Evolutionary conservation across 2,329 filamentous ascomycete species (phyloP).

Genomic region (Cercospora sp.): DNA sequence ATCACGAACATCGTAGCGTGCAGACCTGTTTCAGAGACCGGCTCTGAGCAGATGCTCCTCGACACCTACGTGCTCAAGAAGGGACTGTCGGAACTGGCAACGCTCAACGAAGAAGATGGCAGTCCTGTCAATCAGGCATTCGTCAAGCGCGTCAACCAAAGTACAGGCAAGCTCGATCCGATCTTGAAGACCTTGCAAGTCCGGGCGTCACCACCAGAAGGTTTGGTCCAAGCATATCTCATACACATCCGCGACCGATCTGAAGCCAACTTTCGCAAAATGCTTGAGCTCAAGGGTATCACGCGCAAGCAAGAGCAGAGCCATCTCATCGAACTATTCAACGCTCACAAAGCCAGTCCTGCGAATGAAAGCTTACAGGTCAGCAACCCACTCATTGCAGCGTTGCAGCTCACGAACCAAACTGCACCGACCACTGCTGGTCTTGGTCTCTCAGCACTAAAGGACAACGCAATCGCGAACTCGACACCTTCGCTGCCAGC

Average conservation of each 20-base stretch:
- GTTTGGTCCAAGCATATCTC: conserved; percentile 92
- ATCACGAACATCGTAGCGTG: conserved; percentile 83
- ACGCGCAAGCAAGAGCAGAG: conserved; percentile 74
- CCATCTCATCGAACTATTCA: conserved; percentile 84
- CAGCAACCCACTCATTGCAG: conserved; percentile 67
- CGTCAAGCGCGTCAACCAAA: conserved; percentile 79
- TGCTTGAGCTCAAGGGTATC: conserved; percentile 93
- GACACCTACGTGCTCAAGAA: conserved; percentile 91
- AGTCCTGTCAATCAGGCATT: conserved; percentile 63
- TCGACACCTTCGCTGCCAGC: conserved; percentile 44
- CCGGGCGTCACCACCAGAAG: conserved; percentile 84
- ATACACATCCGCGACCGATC: conserved; percentile 94
- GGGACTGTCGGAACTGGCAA: conserved; percentile 70
- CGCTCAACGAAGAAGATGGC: conserved; percentile 56
- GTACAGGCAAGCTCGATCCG: conserved; percentile 83
- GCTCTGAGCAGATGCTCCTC: conserved; percentile 95
- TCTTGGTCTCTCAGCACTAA: conserved; percentile 39
- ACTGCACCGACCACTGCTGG: conserved; percentile 37
- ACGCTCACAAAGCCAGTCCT: conserved; percentile 71
- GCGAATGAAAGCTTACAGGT: conserved; percentile 68
- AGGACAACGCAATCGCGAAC: conserved; percentile 39
- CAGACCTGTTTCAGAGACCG: conserved; percentile 86
- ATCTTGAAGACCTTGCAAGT: conserved; percentile 97
- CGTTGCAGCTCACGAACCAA: conserved; percentile 52
- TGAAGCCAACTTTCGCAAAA: conserved; percentile 92